Conservation (phyloP, 2,329 filamentous ascomycete species). For the Aspergillus neoniger region DNA sequence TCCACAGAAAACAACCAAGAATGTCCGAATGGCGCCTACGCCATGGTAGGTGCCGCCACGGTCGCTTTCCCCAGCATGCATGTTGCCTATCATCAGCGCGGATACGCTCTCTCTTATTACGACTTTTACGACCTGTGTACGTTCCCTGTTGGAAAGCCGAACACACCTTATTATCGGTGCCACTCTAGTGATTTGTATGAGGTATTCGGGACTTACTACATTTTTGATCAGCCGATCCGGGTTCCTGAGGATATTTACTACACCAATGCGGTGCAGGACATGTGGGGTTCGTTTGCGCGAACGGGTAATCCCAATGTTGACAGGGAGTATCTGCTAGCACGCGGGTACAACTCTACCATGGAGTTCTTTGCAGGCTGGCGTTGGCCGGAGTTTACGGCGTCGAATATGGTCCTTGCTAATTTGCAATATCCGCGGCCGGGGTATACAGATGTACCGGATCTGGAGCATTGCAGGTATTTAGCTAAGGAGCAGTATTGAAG, state of each 20-base stretch:
- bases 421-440: background rate
- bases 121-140: conserved; percentile 54
- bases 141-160: conserved; percentile 48
- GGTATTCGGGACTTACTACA: conserved; percentile 51
- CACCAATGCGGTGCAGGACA: conserved; percentile 48
- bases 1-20: conserved; percentile 61
- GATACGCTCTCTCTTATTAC: conserved; percentile 55
- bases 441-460: background rate
- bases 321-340: conserved; percentile 45
- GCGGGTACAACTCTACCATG: conserved; percentile 45
- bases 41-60: conserved; percentile 50
- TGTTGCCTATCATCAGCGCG: conserved; percentile 60
- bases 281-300: conserved; percentile 56
- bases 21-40: conserved; percentile 60
- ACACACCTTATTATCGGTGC: conserved; percentile 53
- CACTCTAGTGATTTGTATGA: conserved; percentile 58
- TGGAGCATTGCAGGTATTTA: background rate
- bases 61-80: conserved; percentile 46
- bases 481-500: background rate
- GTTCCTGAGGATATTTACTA: conserved; percentile 54
- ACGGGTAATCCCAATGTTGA: conserved; percentile 55
- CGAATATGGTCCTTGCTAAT: background rate
- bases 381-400: background rate
- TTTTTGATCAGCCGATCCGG: conserved; percentile 44
- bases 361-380: background rate